Conservation (phyloP, 2,329 filamentous ascomycete species). For the Colletotrichum euphorbiae region DNA sequence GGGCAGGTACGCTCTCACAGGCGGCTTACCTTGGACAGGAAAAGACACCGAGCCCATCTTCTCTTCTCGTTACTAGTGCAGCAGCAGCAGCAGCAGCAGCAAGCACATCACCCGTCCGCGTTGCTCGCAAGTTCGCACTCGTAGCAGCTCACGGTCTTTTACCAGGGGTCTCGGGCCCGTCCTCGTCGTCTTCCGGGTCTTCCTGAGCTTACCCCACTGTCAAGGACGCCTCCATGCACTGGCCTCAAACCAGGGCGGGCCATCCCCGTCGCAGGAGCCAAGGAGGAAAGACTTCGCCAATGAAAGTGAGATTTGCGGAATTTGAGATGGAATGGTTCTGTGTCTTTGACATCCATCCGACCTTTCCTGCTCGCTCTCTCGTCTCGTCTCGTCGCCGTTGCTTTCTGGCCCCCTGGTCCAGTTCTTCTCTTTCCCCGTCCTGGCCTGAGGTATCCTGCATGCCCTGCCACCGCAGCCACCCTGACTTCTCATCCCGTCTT, state of each 20-base stretch:
- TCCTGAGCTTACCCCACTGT: conserved; percentile 21
- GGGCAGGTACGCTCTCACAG: neutral
- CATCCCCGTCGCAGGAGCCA: conserved; percentile 28
- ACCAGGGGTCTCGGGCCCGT: conserved; percentile 1
- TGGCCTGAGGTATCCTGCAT: no score
- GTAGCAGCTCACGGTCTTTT: neutral
- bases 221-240: conserved; percentile 27
- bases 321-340: conserved; percentile 1
- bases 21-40: conserved; percentile 23
- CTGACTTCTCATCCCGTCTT: conserved; percentile 2
- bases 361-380: neutral
- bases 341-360: conserved; percentile 1
- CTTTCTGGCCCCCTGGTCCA: no score
- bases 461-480: neutral
- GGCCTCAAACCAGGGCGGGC: conserved; percentile 36
- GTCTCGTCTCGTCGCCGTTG: neutral
- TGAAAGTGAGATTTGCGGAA: conserved; percentile 2
- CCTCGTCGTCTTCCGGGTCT: neutral
- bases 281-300: conserved; percentile 13
- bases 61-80: neutral
- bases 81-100: neutral
- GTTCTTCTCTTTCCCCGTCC: no score
- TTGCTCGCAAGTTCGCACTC: neutral
- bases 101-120: neutral
- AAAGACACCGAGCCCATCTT: conserved; percentile 23